Percentiles rank a stretch among this genome's conserved stretches.
Conservation (phyloP, 441 rosid genomes). For the Eruca vesicaria region DNA sequence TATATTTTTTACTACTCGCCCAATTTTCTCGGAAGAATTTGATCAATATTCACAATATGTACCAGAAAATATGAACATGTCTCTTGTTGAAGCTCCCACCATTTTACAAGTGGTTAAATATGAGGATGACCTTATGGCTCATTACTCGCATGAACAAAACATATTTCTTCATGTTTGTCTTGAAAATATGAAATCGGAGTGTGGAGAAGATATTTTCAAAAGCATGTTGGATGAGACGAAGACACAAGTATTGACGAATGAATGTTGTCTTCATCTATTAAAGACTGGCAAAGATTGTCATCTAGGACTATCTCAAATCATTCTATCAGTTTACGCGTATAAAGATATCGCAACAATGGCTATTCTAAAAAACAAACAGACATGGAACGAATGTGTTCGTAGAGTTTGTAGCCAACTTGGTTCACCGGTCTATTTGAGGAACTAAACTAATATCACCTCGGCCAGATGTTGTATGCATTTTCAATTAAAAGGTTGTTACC, state of each 20-base stretch:
- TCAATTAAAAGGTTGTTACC: background rate
- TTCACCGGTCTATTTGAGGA: background rate
- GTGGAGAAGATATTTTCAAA: background rate
- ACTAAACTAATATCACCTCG: background rate
- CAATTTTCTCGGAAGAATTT: no score
- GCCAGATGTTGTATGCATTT: background rate
- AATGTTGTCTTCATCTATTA: background rate
- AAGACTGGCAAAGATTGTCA: background rate
- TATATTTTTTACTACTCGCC: no score
- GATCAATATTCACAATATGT: background rate
- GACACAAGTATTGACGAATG: background rate
- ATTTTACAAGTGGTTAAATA: background rate
- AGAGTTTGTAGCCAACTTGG: background rate
- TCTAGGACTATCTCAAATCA: background rate
- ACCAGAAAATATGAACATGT: background rate
- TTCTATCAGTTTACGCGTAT: background rate
- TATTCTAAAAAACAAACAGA: background rate
- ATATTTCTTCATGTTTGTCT: background rate
- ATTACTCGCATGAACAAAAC: background rate
- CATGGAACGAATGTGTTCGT: background rate
- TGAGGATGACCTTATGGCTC: background rate
- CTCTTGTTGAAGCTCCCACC: background rate
- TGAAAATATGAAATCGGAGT: background rate
- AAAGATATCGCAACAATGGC: background rate
- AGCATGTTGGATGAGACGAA: background rate